Percentiles rank a stretch among this genome's conserved stretches.
Conservation (phyloP, 2,329 filamentous ascomycete species). For the Trichothecium sympodiale region DNA sequence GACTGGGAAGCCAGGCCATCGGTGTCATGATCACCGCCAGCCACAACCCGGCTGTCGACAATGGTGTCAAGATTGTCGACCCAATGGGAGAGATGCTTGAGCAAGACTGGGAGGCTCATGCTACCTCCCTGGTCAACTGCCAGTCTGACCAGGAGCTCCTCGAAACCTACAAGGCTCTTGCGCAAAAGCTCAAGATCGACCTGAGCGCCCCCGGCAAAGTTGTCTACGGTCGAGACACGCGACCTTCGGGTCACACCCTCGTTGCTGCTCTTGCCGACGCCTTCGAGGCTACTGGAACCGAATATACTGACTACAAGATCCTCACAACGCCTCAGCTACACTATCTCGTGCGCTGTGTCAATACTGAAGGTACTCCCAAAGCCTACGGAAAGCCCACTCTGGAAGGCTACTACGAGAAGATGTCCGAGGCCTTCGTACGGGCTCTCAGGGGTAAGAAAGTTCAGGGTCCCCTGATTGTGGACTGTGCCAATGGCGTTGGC, state of each 20-base stretch:
- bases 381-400: constrained; percentile 86
- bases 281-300: constrained; percentile 62
- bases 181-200: constrained; percentile 66
- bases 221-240: constrained; percentile 84
- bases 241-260: constrained; percentile 79
- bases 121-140: constrained; percentile 82
- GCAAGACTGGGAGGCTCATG: constrained; percentile 86
- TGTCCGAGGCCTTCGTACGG: constrained; percentile 70
- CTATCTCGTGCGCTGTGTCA: constrained; percentile 89
- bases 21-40: constrained; percentile 95
- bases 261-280: constrained; percentile 70
- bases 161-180: constrained; percentile 65
- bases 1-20: constrained; percentile 81
- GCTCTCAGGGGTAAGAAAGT: constrained; percentile 71
- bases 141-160: constrained; percentile 62
- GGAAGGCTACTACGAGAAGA: constrained; percentile 89
- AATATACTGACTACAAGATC: constrained; percentile 77
- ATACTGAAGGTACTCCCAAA: constrained; percentile 78
- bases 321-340: constrained; percentile 96
- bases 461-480: constrained; percentile 66
- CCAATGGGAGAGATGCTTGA: constrained; percentile 97
- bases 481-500: constrained; percentile 94
- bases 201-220: constrained; percentile 62
- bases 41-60: constrained; percentile 83
- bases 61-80: constrained; percentile 92